These are phyloP conservation scores for Jacaranda mimosifolia DNA, from an alignment of 257 asterid species.

Conservation along the genomic window DNA sequence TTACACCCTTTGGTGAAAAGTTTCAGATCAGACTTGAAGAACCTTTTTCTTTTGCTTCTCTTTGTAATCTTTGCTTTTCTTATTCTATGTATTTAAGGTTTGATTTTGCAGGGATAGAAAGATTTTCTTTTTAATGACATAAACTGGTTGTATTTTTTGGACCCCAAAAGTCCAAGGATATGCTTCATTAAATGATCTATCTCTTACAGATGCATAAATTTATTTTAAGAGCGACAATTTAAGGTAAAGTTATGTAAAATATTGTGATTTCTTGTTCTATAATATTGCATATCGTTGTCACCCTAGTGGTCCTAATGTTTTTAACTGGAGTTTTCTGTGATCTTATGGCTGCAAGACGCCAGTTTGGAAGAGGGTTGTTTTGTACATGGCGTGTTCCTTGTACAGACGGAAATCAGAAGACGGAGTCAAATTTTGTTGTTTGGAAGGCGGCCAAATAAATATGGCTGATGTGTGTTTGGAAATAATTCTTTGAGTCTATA, in stretches of 20 bases:
- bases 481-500: no score
- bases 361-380: neutral
- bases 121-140: neutral
- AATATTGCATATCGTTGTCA: constrained; percentile 17
- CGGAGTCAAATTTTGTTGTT: neutral
- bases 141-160: constrained; percentile 15
- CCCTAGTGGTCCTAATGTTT: neutral
- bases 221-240: neutral
- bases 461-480: no score
- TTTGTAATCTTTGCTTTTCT: constrained; percentile 5
- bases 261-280: constrained; percentile 4
- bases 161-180: constrained; percentile 38
- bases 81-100: neutral
- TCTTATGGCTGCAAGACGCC: constrained; percentile 22
- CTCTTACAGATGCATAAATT: neutral
- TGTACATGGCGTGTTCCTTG: neutral
- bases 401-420: neutral
- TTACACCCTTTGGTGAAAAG: constrained; percentile 57
- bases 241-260: constrained; percentile 2
- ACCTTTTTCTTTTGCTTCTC: constrained; percentile 25
- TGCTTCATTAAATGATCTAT: constrained; percentile 15
- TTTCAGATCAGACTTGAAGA: constrained; percentile 51
- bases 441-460: no score
- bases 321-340: neutral
- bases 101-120: neutral